phyloP scores from a whole-genome alignment of 108 stramenopile species.

The Conticribra weissflogii region DNA sequence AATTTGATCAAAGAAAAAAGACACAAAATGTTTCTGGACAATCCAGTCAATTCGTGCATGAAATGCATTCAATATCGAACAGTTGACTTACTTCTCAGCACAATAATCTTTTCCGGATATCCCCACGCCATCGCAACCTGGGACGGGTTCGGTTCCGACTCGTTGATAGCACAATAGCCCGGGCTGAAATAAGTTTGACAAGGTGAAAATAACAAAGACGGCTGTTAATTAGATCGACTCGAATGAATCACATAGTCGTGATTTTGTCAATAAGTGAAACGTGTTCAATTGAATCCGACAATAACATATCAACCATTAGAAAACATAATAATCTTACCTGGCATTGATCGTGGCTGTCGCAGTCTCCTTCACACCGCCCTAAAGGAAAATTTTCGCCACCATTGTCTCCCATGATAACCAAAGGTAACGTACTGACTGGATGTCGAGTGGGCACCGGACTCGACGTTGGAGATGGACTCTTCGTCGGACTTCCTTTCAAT shows the following conservation, averaged over 20 bases:
- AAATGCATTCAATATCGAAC: too few species aligned
- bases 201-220: neutral
- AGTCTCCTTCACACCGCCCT: conserved; percentile 52
- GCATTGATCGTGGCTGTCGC: conserved; percentile 14
- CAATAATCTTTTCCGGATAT: neutral
- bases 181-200: neutral
- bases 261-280: too few species aligned
- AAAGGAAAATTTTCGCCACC: conserved; percentile 3
- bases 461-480: neutral
- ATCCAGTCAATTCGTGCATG: too few species aligned
- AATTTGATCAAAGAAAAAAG: too few species aligned
- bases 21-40: too few species aligned
- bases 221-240: too few species aligned
- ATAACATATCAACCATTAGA: neutral
- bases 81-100: too few species aligned
- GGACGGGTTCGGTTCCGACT: neutral
- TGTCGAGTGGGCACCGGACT: too few species aligned
- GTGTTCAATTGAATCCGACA: too few species aligned
- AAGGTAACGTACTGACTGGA: too few species aligned
- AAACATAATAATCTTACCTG: neutral
- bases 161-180: neutral
- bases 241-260: too few species aligned
- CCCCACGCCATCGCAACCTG: neutral
- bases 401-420: neutral
- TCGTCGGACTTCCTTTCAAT: neutral